Evolutionary conservation across 2,329 filamentous ascomycete species (phyloP), one percentile per base, ranked within the genome.

Genomic region (Colletotrichum sp.): DNA sequence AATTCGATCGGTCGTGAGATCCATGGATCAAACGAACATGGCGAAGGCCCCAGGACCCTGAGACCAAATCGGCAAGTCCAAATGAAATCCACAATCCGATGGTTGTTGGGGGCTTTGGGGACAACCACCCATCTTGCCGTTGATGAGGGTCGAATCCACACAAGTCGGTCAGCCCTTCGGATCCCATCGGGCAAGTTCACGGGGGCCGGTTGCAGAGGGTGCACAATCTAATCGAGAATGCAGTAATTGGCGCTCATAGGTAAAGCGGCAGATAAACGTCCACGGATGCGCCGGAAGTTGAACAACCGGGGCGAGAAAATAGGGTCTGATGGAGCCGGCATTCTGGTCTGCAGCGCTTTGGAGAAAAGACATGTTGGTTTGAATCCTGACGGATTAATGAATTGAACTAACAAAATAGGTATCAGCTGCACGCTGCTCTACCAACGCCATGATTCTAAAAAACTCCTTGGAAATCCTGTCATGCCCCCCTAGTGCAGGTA

Each of bases 211-310:
- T 32, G 62, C 62, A 26, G 34, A 64, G 62, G 62, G 32, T 39
- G 18, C 34, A 9, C 18, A 62, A n/a, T 62, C 59, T 28, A 28
- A 28, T 39, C 62, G 62, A n/a, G 62, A n/a, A 18, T 15, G 24
- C 24, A 32, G 32, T 24, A 21, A 64, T 39, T 64, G 62, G n/a
- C 21, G n/a, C 62, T 64, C 21, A 39, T 16, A 39, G 36, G 36
- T 18, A 39, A 16, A 39, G 36, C 36, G 36, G 24, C 2, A 21
- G 30, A 18, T 13, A 24, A 8, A 18, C 52, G 8, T 52, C 13
- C 24, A 62, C 72, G 72, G 68, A 75, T 49, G 63, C 39, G 52
- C 55, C 72, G 72, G 72, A 75, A 55, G 68, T 63, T 55, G 60
- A 26, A 15, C 62, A 8, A 67, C 15, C 24, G 34, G 21, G 36